Base-by-base conservation (phyloP, 2,329 filamentous ascomycete species). In the Aureobasidium uvarum region DNA sequence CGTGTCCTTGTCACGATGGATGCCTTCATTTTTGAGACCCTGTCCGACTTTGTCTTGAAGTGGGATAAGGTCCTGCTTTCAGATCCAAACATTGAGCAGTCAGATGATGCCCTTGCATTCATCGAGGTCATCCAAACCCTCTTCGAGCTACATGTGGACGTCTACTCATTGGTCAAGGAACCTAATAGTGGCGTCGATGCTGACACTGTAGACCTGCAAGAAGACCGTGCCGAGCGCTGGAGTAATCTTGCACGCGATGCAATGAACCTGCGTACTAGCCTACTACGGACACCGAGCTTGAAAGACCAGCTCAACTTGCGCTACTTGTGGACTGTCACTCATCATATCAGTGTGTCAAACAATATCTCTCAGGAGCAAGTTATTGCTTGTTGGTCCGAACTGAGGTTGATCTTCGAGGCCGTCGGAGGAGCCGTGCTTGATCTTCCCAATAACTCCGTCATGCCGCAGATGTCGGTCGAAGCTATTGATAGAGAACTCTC, bases 401-500 rank as follows among this genome's bases (percentile, higher is more conserved):
- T 91, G 14, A 86, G 86, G 70, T 72, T 71, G 3, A 77, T 85
- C 13, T 77, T 90, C 16, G 71, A 78, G 31, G 77, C 78, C 3
- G 73, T 82, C 13, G 79, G 77, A 16, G 79, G 78, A n/a, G 78
- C 79, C 33, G 77, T 81, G 0, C 84, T 90, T 14, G 80, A 83
- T 39, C 80, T 98, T 16, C 81, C 89, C 4, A 98, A 99, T 75
- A 98, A 96, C 72, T 85, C 86, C 1, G 85, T 93, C 23, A 96
- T 99, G 88, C 86, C 92, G 0, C 90, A 95, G 68, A 85, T 99
- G 58, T 97, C 94, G 0, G 79, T 86, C 2, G 83, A 85, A n/a
- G 91, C 92, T 0, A 88, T 95, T 8, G 93, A 98, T 68, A 88
- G 92, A 64, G 94, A 99, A 74, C 89, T 97, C 31, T 94, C 91